phyloP scores from a whole-genome alignment of 2,329 filamentous ascomycete species.

The Pezicula radicicola region DNA sequence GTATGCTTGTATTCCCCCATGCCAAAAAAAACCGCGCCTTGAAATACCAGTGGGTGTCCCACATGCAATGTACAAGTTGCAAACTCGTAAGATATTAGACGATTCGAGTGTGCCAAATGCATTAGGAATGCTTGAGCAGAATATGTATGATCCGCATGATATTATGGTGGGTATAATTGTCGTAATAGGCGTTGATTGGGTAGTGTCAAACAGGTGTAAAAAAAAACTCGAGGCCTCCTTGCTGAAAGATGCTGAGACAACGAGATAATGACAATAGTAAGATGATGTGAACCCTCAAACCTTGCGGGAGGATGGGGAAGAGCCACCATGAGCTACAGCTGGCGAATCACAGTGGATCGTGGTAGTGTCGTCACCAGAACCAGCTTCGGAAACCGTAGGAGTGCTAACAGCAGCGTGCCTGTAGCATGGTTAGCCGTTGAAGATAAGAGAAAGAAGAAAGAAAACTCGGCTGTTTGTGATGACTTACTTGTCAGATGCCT shows the following conservation, averaged over 20 bases:
- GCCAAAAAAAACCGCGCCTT: slow-evolving; percentile 21
- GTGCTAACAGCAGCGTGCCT: slow-evolving; percentile 16
- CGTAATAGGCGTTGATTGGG: slow-evolving; percentile 9
- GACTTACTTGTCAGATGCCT: slow-evolving; percentile 24
- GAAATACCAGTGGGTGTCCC: slow-evolving; percentile 19
- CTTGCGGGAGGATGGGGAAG: slow-evolving; percentile 28
- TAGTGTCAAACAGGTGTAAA: neutral
- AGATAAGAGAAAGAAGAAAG: neutral
- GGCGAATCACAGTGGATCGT: slow-evolving; percentile 28
- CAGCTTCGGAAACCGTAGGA: slow-evolving; percentile 29
- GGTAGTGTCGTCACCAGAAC: slow-evolving; percentile 26
- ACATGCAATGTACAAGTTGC: slow-evolving; percentile 21
- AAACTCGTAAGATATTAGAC: slow-evolving; percentile 26
- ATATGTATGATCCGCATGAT: slow-evolving; percentile 18
- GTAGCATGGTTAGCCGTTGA: slow-evolving; percentile 7
- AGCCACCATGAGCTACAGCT: slow-evolving; percentile 21
- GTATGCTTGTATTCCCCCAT: slow-evolving; percentile 23
- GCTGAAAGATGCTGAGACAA: neutral
- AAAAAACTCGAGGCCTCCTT: neutral
- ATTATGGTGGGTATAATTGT: slow-evolving; percentile 1
- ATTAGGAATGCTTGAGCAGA: slow-evolving; percentile 22
- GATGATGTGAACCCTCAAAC: slow-evolving; percentile 10
- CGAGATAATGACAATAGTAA: neutral
- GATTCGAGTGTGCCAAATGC: slow-evolving; percentile 19
- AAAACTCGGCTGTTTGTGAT: neutral